A percentile compares a stretch with the other conserved stretches of the same genome.
phyloP scores from a whole-genome alignment of 805 yeast species.

The Ogataea henricii region DNA sequence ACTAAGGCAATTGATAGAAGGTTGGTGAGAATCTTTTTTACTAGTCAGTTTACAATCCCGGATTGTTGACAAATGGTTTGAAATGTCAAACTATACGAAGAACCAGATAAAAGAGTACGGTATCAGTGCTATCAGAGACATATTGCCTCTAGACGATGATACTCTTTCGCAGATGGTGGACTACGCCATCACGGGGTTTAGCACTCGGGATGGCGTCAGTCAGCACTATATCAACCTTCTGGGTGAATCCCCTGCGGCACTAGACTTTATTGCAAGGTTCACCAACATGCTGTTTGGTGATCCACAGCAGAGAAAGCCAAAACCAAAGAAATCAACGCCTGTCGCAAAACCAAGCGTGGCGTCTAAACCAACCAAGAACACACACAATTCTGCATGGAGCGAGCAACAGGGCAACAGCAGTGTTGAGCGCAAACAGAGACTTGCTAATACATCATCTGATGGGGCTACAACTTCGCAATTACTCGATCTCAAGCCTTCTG shows the following conservation, averaged over 20 bases:
- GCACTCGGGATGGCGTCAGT: conserved; percentile 48
- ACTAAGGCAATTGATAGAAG: too few species aligned
- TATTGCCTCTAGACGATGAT: conserved; percentile 62
- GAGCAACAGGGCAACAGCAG: background rate
- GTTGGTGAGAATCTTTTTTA: too few species aligned
- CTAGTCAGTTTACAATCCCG: too few species aligned
- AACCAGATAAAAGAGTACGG: conserved; percentile 30
- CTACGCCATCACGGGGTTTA: conserved; percentile 47
- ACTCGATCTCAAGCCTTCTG: conserved; percentile 41
- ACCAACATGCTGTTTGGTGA: conserved; percentile 41
- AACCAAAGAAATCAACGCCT: conserved; percentile 2
- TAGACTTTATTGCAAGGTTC: conserved; percentile 49
- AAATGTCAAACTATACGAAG: conserved; percentile 24
- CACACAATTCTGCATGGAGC: conserved; percentile 8
- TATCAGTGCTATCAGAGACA: conserved; percentile 24
- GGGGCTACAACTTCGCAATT: conserved; percentile 51
- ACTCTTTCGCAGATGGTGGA: conserved; percentile 56
- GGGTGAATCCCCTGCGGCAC: conserved; percentile 58
- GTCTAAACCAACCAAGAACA: conserved; percentile 1
- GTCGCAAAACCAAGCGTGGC: conserved; percentile 3
- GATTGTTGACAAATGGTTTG: background rate
- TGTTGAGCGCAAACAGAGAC: conserved; percentile 8
- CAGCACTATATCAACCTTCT: conserved; percentile 56
- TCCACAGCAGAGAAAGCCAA: conserved; percentile 8
- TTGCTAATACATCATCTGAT: conserved; percentile 17